These are phyloP conservation scores for Phytopythium cucurbitacearum DNA, from an alignment of 352 stramenopile species.

Conservation along the genomic window DNA sequence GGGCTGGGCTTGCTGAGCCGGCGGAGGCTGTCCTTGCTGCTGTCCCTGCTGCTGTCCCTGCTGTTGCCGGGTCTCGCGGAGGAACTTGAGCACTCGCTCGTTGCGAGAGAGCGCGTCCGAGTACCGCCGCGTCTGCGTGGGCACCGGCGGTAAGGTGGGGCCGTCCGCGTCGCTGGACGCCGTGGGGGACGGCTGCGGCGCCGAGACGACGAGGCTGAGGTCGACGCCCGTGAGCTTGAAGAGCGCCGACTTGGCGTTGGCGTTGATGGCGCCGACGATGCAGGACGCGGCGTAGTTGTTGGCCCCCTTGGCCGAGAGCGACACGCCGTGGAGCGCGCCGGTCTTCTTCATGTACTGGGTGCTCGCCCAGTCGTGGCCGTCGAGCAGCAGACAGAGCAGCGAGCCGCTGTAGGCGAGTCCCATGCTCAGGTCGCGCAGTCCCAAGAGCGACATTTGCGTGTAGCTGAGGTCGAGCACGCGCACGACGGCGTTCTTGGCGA, in stretches of 20 bases:
- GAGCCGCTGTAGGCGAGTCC: slow-evolving; percentile 57
- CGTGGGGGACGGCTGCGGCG: slow-evolving; percentile 10
- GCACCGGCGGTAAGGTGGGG: neutral
- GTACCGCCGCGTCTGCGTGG: slow-evolving; percentile 15
- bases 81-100: slow-evolving; percentile 46
- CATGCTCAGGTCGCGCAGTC: slow-evolving; percentile 63
- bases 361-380: slow-evolving; percentile 80
- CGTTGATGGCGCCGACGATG: slow-evolving; percentile 65
- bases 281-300: slow-evolving; percentile 74
- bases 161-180: neutral
- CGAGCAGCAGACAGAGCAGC: slow-evolving; percentile 66
- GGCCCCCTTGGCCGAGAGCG: slow-evolving; percentile 57
- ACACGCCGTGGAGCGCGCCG: slow-evolving; percentile 45
- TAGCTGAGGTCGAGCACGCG: slow-evolving; percentile 80
- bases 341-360: slow-evolving; percentile 83
- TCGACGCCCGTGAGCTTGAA: slow-evolving; percentile 81
- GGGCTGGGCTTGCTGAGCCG: no score
- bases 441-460: slow-evolving; percentile 73
- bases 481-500: slow-evolving; percentile 67
- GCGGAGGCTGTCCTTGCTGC: neutral
- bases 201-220: slow-evolving; percentile 38
- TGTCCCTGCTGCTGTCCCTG: slow-evolving; percentile 8
- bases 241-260: slow-evolving; percentile 56
- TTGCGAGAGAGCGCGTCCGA: slow-evolving; percentile 48
- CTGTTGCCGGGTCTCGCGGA: slow-evolving; percentile 29